A percentile compares a stretch with the other conserved stretches of the same genome.
These are phyloP conservation scores for Isatis tinctoria DNA, from an alignment of 345 rosid genomes.

Conservation along the genomic window DNA sequence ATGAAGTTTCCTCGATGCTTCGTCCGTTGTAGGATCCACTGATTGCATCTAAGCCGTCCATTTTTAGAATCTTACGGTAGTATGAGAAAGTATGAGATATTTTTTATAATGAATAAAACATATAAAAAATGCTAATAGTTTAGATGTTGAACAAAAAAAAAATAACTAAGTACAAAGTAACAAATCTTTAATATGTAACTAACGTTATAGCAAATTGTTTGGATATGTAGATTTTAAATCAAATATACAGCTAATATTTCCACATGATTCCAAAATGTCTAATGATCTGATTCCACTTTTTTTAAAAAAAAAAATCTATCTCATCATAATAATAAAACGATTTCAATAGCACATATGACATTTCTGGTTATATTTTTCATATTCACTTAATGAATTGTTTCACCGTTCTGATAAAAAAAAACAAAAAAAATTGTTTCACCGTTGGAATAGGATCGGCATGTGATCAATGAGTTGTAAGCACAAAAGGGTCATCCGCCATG, in stretches of 20 bases:
- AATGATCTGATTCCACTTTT: neutral
- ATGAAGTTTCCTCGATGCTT: constrained; percentile 23
- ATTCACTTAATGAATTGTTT: neutral
- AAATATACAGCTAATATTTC: neutral
- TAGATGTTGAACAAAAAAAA: neutral
- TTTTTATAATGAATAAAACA: neutral
- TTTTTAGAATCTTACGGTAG: neutral
- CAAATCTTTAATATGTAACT: neutral
- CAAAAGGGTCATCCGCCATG: neutral
- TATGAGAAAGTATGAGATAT: neutral
- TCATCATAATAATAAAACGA: neutral
- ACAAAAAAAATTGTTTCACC: neutral
- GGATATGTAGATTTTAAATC: neutral
- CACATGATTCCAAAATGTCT: neutral
- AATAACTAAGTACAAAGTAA: neutral
- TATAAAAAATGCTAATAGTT: neutral
- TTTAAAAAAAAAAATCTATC: neutral
- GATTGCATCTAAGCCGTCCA: constrained; percentile 15
- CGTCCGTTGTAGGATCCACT: constrained; percentile 4
- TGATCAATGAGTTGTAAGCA: constrained; percentile 3
- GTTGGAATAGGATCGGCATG: constrained; percentile 14
- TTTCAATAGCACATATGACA: neutral
- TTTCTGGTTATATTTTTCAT: neutral
- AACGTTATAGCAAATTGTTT: neutral
- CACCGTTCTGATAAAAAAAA: too few species aligned